Base-by-base conservation (phyloP, 306 rosid genomes). In the Prunus dulcis region DNA sequence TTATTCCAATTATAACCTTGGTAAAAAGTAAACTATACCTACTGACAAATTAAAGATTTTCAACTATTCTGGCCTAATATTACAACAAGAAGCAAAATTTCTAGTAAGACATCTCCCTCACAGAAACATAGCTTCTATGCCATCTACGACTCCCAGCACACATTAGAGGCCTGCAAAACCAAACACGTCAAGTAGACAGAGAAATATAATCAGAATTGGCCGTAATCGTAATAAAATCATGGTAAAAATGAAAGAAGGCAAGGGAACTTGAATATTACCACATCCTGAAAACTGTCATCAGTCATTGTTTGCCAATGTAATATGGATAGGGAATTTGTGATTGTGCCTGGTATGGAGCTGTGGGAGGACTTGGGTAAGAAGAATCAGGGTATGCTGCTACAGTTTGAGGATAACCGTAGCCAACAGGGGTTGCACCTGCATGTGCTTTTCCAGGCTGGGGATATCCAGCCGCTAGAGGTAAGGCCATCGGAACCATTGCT, bases 311-410 rank as follows among this genome's bases (percentile, higher is more conserved):
- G 66, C 88, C 80, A 55, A 77, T 73, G 80, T 87, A 90, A 79
- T 90, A 92, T 15, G 93, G 92, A 76, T 92, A 88, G 50, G 87
- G 78, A 79, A 82, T 50, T 62, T 85, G 93, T 19, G 87, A 85
- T 71, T 85, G 96, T 50, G 84, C 34, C 19, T 82, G 80, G 65
- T 88, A 88, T 46, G 89, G 82, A 61, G 86, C 84, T 2, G 83
- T 20, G 17, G 84, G 72, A 73, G 87, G 86, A 61, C 82, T 83
- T 30, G 88, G 87, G 80, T 83, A 90, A 22, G 92, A 79, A 78
- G 90, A 69, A 15, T 72, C 73, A 19, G 88, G 79, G 78, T 92
- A 92, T 45, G 90, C 73, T 68, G 76, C 82, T 50, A 81, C 80
- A 73, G 80, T 53, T 79, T 83, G 97, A 17, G 96, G 89, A 82